Percentiles rank a stretch among this genome's conserved stretches.
These are phyloP conservation scores for Trichoderma asperelloides DNA, from an alignment of 495 filamentous ascomycete genomes.

Conservation along the genomic window DNA sequence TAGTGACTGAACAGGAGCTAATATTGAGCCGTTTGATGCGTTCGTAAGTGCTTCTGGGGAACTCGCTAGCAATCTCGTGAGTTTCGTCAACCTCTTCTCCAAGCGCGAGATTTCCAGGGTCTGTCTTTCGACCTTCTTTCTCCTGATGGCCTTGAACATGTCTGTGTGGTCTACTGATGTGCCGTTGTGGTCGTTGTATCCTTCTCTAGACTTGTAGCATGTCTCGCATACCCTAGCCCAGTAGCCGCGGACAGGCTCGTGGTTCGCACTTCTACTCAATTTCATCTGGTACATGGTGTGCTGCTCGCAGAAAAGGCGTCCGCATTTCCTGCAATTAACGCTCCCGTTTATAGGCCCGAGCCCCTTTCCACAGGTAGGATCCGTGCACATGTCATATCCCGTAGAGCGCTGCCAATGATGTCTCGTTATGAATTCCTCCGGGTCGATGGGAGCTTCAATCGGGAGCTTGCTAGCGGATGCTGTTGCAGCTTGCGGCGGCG, in stretches of 20 bases:
- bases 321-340: constrained; percentile 88
- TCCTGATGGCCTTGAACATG: constrained; percentile 56
- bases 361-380: constrained; percentile 74
- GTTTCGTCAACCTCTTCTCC: constrained; percentile 83
- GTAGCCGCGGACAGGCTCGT: constrained; percentile 84
- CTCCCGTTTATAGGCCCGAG: constrained; percentile 71
- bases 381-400: constrained; percentile 70
- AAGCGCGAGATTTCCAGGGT: constrained; percentile 78
- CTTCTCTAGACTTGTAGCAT: constrained; percentile 91
- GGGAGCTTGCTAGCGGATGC: constrained; percentile 16
- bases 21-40: constrained; percentile 18
- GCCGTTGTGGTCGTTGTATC: constrained; percentile 85
- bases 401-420: constrained; percentile 78
- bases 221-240: constrained; percentile 97
- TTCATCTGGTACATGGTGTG: constrained; percentile 99
- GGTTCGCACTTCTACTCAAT: constrained; percentile 77
- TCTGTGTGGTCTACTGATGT: constrained; percentile 59
- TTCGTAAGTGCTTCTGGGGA: constrained; percentile 51
- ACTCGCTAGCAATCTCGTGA: constrained; percentile 74
- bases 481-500: constrained; percentile 9
- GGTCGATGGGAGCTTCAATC: constrained; percentile 49
- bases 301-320: constrained; percentile 89
- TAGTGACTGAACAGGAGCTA: constrained; percentile 25
- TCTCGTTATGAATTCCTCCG: constrained; percentile 80
- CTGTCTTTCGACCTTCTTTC: constrained; percentile 71